Conservation (phyloP, 371 early-diverging fungal species). For the Gilbertella persicaria region DNA sequence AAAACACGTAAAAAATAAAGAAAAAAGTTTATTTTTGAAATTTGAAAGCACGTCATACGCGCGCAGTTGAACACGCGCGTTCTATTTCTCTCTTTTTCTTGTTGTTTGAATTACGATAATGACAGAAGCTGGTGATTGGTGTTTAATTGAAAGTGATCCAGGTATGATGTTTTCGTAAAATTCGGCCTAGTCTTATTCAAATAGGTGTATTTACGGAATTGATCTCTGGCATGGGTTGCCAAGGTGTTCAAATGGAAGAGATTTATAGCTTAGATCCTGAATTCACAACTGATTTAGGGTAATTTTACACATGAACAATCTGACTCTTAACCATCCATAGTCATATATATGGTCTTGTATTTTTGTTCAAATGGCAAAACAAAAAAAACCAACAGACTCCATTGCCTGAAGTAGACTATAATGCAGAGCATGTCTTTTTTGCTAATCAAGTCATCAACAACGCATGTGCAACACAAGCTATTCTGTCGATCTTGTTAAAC, state of each 20-base stretch:
- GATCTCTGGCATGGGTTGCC: constrained; percentile 80
- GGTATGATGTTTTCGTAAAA: constrained; percentile 41
- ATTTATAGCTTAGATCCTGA: constrained; percentile 72
- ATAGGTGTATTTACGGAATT: constrained; percentile 90
- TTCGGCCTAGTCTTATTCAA: not conserved
- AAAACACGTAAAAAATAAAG: not conserved
- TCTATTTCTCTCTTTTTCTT: not conserved
- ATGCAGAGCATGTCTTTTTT: constrained; percentile 69
- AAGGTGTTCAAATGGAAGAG: constrained; percentile 83
- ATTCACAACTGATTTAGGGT: constrained; percentile 59
- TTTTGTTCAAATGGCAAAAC: constrained; percentile 87
- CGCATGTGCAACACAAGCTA: constrained; percentile 95
- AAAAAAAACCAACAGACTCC: constrained; percentile 33
- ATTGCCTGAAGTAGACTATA: constrained; percentile 12
- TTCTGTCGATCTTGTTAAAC: constrained; percentile 85
- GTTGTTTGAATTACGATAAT: not conserved
- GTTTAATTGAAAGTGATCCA: constrained; percentile 89
- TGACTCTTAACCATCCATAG: constrained; percentile 36
- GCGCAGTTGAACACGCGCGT: not conserved
- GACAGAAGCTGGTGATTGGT: constrained; percentile 54
- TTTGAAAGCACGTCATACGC: not conserved
- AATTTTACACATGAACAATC: not conserved
- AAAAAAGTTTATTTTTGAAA: not conserved
- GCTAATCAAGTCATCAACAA: constrained; percentile 77
- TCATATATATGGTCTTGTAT: constrained; percentile 84